These are phyloP conservation scores for Phytopythium boreale DNA, from an alignment of 352 stramenopile genomes.

Conservation along the genomic window DNA sequence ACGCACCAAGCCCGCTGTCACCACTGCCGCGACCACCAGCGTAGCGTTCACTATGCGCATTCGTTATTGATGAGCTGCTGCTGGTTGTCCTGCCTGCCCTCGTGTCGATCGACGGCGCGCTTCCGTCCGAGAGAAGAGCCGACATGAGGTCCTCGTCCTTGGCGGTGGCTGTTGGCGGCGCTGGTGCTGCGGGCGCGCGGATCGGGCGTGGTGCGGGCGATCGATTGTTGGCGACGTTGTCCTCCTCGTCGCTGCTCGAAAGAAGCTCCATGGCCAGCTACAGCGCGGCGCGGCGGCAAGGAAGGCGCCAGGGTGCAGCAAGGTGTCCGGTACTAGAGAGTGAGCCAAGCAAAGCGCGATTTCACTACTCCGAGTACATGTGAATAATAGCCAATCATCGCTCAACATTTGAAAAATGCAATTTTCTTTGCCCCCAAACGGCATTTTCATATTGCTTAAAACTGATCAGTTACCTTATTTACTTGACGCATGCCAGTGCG, in stretches of 20 bases:
- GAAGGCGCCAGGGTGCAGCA: no score
- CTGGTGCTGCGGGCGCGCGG: constrained; percentile 8
- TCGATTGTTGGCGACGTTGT: constrained; percentile 4
- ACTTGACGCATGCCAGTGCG: no score
- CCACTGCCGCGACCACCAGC: background rate
- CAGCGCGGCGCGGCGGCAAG: background rate
- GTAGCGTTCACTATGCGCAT: background rate
- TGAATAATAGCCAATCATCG: no score
- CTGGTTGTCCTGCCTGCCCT: background rate
- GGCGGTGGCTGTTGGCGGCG: background rate
- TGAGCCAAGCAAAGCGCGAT: no score
- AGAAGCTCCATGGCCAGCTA: constrained; percentile 52
- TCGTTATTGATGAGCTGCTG: background rate
- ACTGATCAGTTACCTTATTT: background rate
- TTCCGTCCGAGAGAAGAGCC: background rate
- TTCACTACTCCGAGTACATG: no score
- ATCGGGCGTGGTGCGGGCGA: background rate
- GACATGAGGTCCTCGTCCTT: background rate
- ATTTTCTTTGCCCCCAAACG: no score
- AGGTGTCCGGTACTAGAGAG: no score
- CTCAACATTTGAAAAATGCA: no score
- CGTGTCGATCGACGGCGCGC: background rate
- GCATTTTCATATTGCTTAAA: background rate
- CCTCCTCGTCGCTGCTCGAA: constrained; percentile 59
- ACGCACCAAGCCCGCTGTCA: background rate